These are phyloP conservation scores for Xenoacremonium recifei DNA, from an alignment of 2,329 filamentous ascomycete species.

Conservation along the genomic window DNA sequence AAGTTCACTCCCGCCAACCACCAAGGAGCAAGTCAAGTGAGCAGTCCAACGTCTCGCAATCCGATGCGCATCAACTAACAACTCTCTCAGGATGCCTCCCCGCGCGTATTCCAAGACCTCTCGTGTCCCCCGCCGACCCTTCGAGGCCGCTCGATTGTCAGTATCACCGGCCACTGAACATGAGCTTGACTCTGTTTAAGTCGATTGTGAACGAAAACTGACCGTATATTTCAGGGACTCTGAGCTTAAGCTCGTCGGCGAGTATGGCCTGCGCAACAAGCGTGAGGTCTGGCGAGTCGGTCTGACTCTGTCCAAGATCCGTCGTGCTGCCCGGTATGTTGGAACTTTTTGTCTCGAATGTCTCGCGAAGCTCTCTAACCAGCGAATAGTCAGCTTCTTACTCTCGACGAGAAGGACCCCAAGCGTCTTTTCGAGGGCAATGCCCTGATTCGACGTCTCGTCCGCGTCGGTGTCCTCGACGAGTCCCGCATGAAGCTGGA, in stretches of 20 bases:
- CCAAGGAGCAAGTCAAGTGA: conserved; percentile 41
- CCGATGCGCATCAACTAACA: conserved; percentile 25
- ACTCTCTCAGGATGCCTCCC: conserved; percentile 38
- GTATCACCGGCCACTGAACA: conserved; percentile 96
- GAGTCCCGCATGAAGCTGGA: conserved; percentile 99
- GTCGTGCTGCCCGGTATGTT: conserved; percentile 96
- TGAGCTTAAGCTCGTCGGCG: conserved; percentile 99
- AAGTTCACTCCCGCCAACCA: conserved; percentile 35
- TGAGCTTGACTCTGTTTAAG: conserved; percentile 96
- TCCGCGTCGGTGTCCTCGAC: conserved; percentile 98
- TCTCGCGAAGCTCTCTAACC: conserved; percentile 22
- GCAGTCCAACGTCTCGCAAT: conserved; percentile 18
- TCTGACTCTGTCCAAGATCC: conserved; percentile 99
- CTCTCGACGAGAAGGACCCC: conserved; percentile 99
- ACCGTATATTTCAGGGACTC: conserved; percentile 78
- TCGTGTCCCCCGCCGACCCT: conserved; percentile 96
- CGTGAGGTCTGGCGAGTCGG: conserved; percentile 99
- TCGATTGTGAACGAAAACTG: conserved; percentile 79
- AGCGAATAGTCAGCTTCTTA: conserved; percentile 85
- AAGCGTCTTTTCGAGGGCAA: conserved; percentile 99
- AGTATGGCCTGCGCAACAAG: conserved; percentile 99
- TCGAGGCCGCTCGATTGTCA: conserved; percentile 99
- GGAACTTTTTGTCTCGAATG: background rate
- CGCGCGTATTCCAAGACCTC: conserved; percentile 97
- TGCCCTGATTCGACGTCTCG: conserved; percentile 99